These are phyloP conservation scores for Starmerella stellata DNA, from an alignment of 805 yeast genomes.

Conservation along the genomic window DNA sequence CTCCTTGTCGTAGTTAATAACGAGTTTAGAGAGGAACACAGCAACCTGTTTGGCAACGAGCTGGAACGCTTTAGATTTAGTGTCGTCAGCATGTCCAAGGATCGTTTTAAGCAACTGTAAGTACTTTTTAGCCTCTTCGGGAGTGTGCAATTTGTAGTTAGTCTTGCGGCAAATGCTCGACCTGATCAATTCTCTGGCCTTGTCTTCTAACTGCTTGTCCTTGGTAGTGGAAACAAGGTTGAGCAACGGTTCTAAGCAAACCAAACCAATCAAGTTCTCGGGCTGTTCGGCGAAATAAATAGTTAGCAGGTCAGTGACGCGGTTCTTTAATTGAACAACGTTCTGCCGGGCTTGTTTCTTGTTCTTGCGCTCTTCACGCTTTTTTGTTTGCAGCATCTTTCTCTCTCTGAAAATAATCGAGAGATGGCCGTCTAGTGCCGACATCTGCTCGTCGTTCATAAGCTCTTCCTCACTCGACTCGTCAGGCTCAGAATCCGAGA, in stretches of 20 bases:
- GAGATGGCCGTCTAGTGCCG: conserved; percentile 74
- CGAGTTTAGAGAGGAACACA: conserved; percentile 41
- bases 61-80: conserved; percentile 33
- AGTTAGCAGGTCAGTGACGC: conserved; percentile 63
- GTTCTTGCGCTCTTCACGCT: conserved; percentile 43
- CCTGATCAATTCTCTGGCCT: conserved; percentile 55
- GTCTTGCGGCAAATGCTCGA: conserved; percentile 17
- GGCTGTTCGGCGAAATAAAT: conserved; percentile 35
- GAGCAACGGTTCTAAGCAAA: conserved; percentile 39
- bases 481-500: conserved; percentile 23
- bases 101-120: conserved; percentile 20
- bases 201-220: conserved; percentile 52
- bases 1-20: conserved; percentile 22
- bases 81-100: conserved; percentile 26
- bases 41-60: conserved; percentile 50
- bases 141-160: conserved; percentile 3
- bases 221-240: conserved; percentile 45
- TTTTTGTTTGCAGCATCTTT: conserved; percentile 39
- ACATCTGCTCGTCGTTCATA: conserved; percentile 93
- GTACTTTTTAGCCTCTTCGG: conserved; percentile 16
- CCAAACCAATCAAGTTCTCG: conserved; percentile 20
- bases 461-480: conserved; percentile 40
- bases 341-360: conserved; percentile 64
- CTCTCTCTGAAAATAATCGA: conserved; percentile 73
- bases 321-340: conserved; percentile 57